Percentiles rank a stretch among this genome's conserved stretches.
phyloP scores from a whole-genome alignment of 177 flowering plant species.

The Vitis hybrid region DNA sequence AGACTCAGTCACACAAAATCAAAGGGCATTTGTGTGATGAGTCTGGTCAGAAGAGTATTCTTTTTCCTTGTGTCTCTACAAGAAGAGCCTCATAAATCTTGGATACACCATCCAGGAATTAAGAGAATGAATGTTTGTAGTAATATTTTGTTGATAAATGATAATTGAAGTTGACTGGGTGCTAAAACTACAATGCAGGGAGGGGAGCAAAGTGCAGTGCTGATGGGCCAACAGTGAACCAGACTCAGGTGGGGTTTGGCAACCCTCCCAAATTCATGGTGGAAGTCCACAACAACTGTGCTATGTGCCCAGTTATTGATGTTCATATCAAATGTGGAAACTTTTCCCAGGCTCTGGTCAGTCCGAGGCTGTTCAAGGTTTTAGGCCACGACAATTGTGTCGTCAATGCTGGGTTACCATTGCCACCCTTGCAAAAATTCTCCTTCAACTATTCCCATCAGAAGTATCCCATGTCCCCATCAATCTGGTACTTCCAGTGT shows the following conservation, averaged over 20 bases:
- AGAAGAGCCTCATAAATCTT: too few species aligned
- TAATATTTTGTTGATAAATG: neutral
- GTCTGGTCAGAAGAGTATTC: too few species aligned
- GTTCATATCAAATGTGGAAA: slow-evolving; percentile 40
- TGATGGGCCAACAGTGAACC: slow-evolving; percentile 20
- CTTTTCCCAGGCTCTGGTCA: slow-evolving; percentile 41
- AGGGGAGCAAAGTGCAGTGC: slow-evolving; percentile 13
- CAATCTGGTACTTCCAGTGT: slow-evolving; percentile 29
- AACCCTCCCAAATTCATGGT: slow-evolving; percentile 20
- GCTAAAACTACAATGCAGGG: slow-evolving; percentile 11
- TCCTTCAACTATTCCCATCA: slow-evolving; percentile 25
- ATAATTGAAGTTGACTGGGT: neutral
- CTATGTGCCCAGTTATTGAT: slow-evolving; percentile 29
- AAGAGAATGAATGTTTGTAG: too few species aligned
- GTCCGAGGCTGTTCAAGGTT: slow-evolving; percentile 45
- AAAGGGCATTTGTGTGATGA: too few species aligned
- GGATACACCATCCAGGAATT: too few species aligned
- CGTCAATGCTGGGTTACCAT: slow-evolving; percentile 43
- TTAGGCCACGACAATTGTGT: slow-evolving; percentile 40
- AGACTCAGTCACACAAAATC: too few species aligned
- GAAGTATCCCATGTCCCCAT: slow-evolving; percentile 16
- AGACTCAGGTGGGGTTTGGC: slow-evolving; percentile 17
- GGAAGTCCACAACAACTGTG: slow-evolving; percentile 23
- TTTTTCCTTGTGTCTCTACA: too few species aligned
- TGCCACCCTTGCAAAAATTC: slow-evolving; percentile 37